A percentile compares a stretch with the other conserved stretches of the same genome.
Evolutionary conservation across 331 rosid species (phyloP).

Genomic region (Prunus yedoensis): DNA sequence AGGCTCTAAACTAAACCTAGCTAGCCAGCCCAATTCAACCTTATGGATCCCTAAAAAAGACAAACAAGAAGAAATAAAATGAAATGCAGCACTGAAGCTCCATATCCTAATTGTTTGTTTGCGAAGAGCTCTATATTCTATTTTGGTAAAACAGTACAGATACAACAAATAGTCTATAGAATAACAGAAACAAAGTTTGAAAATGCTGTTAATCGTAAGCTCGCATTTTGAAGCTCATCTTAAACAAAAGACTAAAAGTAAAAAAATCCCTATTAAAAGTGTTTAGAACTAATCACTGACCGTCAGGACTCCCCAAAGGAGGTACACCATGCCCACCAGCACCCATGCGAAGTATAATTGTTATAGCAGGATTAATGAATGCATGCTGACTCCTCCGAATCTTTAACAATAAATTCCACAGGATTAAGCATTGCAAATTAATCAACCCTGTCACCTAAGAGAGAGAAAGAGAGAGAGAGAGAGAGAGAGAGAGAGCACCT

Average conservation of each 20-base stretch:
- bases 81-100: neutral
- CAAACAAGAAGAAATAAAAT: neutral
- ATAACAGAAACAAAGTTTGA: neutral
- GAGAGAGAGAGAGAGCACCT: conserved; percentile 58
- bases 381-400: conserved; percentile 98
- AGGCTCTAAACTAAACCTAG: neutral
- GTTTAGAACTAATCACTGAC: conserved; percentile 50
- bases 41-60: neutral
- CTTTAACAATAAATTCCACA: conserved; percentile 42
- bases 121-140: neutral
- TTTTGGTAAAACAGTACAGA: neutral
- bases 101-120: neutral
- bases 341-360: conserved; percentile 94
- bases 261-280: neutral
- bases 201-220: too few species aligned
- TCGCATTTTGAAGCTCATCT: too few species aligned
- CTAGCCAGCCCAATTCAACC: neutral
- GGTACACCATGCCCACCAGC: conserved; percentile 99
- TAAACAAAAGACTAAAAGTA: neutral
- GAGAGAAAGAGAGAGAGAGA: conserved; percentile 19
- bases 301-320: conserved; percentile 99
- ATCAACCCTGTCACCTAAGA: conserved; percentile 16
- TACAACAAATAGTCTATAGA: neutral
- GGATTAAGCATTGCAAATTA: conserved; percentile 21
- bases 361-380: conserved; percentile 92